phyloP scores from a whole-genome alignment of 2,329 filamentous ascomycete species.

The Alternaria rosae region DNA sequence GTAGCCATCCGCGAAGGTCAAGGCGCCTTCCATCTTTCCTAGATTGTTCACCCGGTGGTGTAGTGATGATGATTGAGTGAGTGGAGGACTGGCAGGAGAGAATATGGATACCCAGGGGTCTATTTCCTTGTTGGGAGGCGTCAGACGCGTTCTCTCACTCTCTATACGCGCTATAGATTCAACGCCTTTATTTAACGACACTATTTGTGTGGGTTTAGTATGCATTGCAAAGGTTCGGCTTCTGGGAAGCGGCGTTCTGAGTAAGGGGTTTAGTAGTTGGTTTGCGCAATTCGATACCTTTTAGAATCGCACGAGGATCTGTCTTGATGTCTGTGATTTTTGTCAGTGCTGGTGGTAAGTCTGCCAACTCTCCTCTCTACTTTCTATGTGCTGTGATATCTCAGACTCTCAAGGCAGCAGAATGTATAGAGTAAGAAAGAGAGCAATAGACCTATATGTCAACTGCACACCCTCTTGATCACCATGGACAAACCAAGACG shows the following conservation, averaged over 20 bases:
- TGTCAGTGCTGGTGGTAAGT: not conserved
- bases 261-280: not conserved
- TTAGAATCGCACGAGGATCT: not conserved
- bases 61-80: not conserved
- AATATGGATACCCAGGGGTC: conserved; percentile 8
- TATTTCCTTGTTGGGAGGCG: not conserved
- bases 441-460: not conserved
- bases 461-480: not conserved
- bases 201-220: not conserved
- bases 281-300: not conserved
- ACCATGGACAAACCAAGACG: not conserved
- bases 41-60: conserved; percentile 27
- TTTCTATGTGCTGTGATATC: not conserved
- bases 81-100: not conserved
- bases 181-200: not conserved
- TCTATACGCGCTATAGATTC: not conserved
- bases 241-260: not conserved
- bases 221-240: not conserved
- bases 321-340: not conserved
- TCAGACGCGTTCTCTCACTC: not conserved
- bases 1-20: conserved; percentile 94
- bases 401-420: not conserved
- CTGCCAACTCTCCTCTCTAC: accelerated
- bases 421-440: not conserved
- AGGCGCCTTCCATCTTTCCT: conserved; percentile 96